A percentile compares a stretch with the other conserved stretches of the same genome.
phyloP scores from a whole-genome alignment of 2,329 filamentous ascomycete species.

The Aspergillus ochraceus region DNA sequence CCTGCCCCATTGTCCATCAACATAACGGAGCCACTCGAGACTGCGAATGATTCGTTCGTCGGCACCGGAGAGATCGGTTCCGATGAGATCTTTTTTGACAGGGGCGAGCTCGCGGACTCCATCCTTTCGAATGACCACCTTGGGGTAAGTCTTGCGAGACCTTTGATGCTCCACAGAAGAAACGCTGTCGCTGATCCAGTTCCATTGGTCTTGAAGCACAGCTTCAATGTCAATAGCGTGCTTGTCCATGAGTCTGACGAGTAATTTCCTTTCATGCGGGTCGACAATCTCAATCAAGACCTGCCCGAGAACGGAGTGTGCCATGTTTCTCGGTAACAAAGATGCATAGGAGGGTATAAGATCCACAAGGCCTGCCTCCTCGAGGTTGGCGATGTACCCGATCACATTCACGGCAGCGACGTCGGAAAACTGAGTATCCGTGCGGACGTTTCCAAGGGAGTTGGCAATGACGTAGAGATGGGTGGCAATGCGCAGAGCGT shows the following conservation, averaged over 20 bases:
- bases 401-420: conserved; percentile 65
- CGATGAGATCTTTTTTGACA: conserved; percentile 71
- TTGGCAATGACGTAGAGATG: conserved; percentile 69
- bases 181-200: conserved; percentile 40
- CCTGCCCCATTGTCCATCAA: conserved; percentile 70
- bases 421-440: conserved; percentile 60
- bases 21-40: conserved; percentile 79
- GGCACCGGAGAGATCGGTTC: conserved; percentile 57
- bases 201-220: conserved; percentile 71
- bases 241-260: conserved; percentile 73
- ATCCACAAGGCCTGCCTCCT: conserved; percentile 70
- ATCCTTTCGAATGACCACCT: conserved; percentile 53
- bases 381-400: conserved; percentile 78
- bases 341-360: conserved; percentile 87
- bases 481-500: conserved; percentile 67
- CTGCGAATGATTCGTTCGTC: conserved; percentile 76
- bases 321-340: conserved; percentile 64
- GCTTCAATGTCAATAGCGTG: conserved; percentile 70
- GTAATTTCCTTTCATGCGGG: conserved; percentile 62
- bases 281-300: conserved; percentile 74
- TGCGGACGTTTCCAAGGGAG: conserved; percentile 53
- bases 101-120: conserved; percentile 57
- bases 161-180: conserved; percentile 34
- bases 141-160: conserved; percentile 31
- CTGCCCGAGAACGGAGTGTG: conserved; percentile 70